These are phyloP conservation scores for Phytophthora meadii DNA, from an alignment of 352 stramenopile species.

Conservation along the genomic window DNA sequence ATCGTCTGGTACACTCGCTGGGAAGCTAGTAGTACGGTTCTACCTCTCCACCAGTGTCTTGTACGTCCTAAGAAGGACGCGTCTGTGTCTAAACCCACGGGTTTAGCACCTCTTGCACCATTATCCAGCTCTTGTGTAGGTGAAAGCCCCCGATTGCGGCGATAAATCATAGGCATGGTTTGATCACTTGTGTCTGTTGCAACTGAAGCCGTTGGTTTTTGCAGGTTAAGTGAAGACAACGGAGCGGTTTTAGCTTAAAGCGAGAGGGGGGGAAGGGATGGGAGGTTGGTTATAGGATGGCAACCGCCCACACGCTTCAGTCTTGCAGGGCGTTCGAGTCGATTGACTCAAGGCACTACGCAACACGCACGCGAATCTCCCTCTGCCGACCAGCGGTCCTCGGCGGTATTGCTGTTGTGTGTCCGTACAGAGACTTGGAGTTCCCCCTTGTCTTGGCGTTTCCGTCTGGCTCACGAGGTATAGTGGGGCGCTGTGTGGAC, in stretches of 20 bases:
- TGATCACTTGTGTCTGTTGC: slow-evolving; percentile 13
- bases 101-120: slow-evolving; percentile 25
- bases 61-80: slow-evolving; percentile 32
- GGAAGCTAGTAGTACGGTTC: slow-evolving; percentile 35
- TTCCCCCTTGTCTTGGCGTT: slow-evolving; percentile 16
- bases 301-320: slow-evolving; percentile 1
- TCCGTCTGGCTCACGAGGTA: slow-evolving; percentile 9
- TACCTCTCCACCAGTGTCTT: slow-evolving; percentile 38
- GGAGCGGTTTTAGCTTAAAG: slow-evolving; percentile 15
- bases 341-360: neutral
- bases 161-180: slow-evolving; percentile 69
- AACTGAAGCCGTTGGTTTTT: slow-evolving; percentile 5
- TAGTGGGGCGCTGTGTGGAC: slow-evolving; percentile 16
- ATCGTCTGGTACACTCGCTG: slow-evolving; percentile 63
- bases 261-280: slow-evolving; percentile 5
- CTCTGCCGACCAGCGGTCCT: slow-evolving; percentile 22
- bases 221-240: slow-evolving; percentile 17
- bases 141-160: slow-evolving; percentile 53
- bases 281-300: slow-evolving; percentile 3
- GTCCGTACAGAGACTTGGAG: slow-evolving; percentile 27
- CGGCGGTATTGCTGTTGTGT: slow-evolving; percentile 34
- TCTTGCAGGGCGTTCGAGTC: neutral
- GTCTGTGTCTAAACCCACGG: slow-evolving; percentile 25
- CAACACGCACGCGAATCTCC: slow-evolving; percentile 5
- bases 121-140: slow-evolving; percentile 36